These are phyloP conservation scores for Diaporthe ilicicola DNA, from an alignment of 2,329 filamentous ascomycete species.

Conservation along the genomic window DNA sequence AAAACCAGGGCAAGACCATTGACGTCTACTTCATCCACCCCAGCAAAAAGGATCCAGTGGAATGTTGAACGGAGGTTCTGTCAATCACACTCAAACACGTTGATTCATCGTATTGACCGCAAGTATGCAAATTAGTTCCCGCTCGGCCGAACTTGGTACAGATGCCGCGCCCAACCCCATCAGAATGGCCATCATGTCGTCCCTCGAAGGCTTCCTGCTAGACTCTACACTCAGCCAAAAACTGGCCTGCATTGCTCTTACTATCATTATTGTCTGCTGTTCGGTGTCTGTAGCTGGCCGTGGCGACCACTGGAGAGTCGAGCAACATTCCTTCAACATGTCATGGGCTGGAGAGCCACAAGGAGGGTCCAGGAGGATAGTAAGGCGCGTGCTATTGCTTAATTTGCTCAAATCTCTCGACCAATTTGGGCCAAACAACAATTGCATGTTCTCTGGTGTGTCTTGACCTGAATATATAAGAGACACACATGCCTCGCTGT, in stretches of 20 bases:
- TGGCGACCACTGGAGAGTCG: not conserved
- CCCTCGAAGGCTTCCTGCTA: not conserved
- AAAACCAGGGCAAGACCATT: too few species aligned
- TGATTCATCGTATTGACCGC: slow-evolving; percentile 8
- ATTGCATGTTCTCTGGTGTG: not conserved
- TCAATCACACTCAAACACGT: not conserved
- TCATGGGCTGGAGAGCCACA: not conserved
- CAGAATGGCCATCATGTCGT: not conserved
- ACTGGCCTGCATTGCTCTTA: not conserved
- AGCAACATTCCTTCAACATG: rapidly evolving
- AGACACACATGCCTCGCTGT: not conserved
- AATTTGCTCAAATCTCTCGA: not conserved
- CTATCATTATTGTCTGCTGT: not conserved
- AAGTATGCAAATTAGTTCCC: not conserved
- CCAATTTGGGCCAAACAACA: not conserved
- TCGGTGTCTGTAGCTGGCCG: not conserved
- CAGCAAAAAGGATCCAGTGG: too few species aligned
- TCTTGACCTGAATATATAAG: not conserved
- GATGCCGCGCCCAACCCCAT: not conserved
- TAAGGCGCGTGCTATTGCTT: not conserved
- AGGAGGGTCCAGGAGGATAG: not conserved
- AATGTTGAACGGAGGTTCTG: too few species aligned
- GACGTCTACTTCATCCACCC: too few species aligned
- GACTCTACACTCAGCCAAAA: not conserved
- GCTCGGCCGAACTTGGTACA: not conserved